phyloP scores from a whole-genome alignment of 2,329 filamentous ascomycete genomes.

The Calonectria pteridis region DNA sequence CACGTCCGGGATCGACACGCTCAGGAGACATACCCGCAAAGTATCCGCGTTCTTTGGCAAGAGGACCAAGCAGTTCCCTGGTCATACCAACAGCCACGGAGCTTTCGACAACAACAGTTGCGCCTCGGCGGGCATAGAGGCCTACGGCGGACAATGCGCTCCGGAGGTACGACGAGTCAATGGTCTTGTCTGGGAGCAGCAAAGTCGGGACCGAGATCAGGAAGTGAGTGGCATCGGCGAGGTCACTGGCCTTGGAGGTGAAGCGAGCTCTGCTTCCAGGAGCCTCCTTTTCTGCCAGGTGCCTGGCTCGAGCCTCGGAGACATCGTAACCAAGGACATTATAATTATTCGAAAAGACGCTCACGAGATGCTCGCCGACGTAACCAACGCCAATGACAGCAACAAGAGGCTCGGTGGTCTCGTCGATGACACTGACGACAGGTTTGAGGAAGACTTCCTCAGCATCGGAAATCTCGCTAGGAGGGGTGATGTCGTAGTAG shows the following conservation, averaged over 20 bases:
- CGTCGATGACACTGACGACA: conserved; percentile 23
- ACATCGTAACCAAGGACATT: conserved; percentile 63
- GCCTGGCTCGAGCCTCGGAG: conserved; percentile 52
- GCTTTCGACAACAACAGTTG: conserved; percentile 65
- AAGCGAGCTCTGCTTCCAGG: conserved; percentile 49
- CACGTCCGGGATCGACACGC: conserved; percentile 65
- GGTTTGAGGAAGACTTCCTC: conserved; percentile 32
- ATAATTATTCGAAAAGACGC: conserved; percentile 56
- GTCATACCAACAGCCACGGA: conserved; percentile 69
- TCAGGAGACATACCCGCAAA: conserved; percentile 65
- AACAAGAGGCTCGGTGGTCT: conserved; percentile 49
- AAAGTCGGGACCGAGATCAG: conserved; percentile 67
- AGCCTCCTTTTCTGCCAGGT: conserved; percentile 47
- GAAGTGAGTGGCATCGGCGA: conserved; percentile 62
- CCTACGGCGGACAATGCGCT: conserved; percentile 58
- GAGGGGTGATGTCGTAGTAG: conserved; percentile 52
- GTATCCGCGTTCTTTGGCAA: conserved; percentile 57
- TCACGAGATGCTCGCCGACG: conserved; percentile 63
- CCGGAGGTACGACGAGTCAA: conserved; percentile 61
- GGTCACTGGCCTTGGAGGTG: conserved; percentile 53
- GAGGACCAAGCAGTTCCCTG: conserved; percentile 59
- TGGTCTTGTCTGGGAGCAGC: conserved; percentile 58
- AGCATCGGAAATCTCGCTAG: conserved; percentile 46
- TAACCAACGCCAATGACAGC: conserved; percentile 67
- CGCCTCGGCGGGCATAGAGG: conserved; percentile 56